Conservation (phyloP, 2,329 filamentous ascomycete genomes). For the Rutstroemia sp. region DNA sequence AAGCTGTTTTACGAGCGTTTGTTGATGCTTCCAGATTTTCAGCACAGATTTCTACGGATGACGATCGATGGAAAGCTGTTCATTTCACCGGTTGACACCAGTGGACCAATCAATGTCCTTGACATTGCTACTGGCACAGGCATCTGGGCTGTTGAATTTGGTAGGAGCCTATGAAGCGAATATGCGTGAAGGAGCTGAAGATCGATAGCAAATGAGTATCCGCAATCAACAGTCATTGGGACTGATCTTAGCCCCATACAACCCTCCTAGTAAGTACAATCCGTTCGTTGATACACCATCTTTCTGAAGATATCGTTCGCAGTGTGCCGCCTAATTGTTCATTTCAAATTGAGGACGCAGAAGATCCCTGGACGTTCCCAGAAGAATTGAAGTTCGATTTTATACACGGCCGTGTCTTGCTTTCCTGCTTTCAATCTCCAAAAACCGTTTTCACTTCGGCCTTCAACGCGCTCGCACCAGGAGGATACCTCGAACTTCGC, state of each 20-base stretch:
- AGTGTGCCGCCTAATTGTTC: slow-evolving; percentile 23
- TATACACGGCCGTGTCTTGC: background rate
- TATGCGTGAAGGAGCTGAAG: slow-evolving; percentile 1
- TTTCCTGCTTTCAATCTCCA: slow-evolving; percentile 1
- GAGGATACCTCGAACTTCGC: slow-evolving; percentile 6
- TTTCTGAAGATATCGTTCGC: background rate
- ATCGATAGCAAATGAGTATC: slow-evolving; percentile 24
- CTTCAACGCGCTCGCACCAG: background rate
- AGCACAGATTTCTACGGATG: slow-evolving; percentile 2
- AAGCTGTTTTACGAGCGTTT: background rate
- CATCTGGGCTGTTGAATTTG: slow-evolving; percentile 6
- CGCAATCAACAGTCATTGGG: slow-evolving; percentile 18
- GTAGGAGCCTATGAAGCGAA: background rate
- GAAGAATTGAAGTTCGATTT: slow-evolving; percentile 6
- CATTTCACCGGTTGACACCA: background rate
- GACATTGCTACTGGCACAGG: slow-evolving; percentile 6
- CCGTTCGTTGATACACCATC: too few species aligned
- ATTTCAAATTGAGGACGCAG: slow-evolving; percentile 30
- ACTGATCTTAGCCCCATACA: slow-evolving; percentile 24
- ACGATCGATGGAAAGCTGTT: slow-evolving; percentile 5
- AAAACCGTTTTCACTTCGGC: background rate
- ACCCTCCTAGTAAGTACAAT: slow-evolving; percentile 15
- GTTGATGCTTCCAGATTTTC: background rate
- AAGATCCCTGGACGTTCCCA: slow-evolving; percentile 24
- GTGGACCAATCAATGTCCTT: background rate